These are phyloP conservation scores for Hirsutella thompsonii DNA, from an alignment of 2,329 filamentous ascomycete genomes.

Conservation along the genomic window DNA sequence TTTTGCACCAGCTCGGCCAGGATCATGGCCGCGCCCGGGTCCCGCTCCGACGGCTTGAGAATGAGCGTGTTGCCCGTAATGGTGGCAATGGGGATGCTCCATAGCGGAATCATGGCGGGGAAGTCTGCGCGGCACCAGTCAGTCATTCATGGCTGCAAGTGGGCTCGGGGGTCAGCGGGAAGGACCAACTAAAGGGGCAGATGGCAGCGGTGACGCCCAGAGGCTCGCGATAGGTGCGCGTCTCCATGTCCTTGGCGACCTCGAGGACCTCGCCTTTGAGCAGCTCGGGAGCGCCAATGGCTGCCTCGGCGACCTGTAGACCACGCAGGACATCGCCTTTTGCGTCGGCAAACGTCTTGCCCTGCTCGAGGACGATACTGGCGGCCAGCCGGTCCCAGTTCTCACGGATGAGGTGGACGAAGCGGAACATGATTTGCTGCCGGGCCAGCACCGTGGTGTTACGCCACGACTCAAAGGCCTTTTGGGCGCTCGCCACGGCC, in stretches of 20 bases:
- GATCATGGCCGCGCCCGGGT: constrained; percentile 77
- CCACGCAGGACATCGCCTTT: constrained; percentile 71
- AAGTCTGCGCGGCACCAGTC: constrained; percentile 46
- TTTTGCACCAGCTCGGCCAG: constrained; percentile 67
- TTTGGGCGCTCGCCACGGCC: constrained; percentile 61
- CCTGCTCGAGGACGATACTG: constrained; percentile 78
- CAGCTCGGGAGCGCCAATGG: constrained; percentile 68
- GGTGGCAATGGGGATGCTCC: constrained; percentile 76
- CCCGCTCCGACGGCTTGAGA: constrained; percentile 76
- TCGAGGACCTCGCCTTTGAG: constrained; percentile 75
- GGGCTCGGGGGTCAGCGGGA: background rate
- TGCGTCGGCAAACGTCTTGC: constrained; percentile 77
- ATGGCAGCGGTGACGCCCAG: constrained; percentile 73
- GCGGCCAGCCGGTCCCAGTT: constrained; percentile 78
- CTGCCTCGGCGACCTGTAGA: constrained; percentile 73
- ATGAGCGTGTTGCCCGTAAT: constrained; percentile 75
- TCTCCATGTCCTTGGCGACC: constrained; percentile 86
- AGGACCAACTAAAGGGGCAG: constrained; percentile 62
- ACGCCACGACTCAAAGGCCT: constrained; percentile 64
- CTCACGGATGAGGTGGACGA: constrained; percentile 65
- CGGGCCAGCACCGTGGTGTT: constrained; percentile 58
- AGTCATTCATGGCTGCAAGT: background rate
- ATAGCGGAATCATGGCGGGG: constrained; percentile 86
- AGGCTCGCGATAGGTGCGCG: constrained; percentile 68
- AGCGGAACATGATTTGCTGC: constrained; percentile 83